Evolutionary conservation across 768 basidiomycete species (phyloP).

Genomic region (Suillus occidentalis): DNA sequence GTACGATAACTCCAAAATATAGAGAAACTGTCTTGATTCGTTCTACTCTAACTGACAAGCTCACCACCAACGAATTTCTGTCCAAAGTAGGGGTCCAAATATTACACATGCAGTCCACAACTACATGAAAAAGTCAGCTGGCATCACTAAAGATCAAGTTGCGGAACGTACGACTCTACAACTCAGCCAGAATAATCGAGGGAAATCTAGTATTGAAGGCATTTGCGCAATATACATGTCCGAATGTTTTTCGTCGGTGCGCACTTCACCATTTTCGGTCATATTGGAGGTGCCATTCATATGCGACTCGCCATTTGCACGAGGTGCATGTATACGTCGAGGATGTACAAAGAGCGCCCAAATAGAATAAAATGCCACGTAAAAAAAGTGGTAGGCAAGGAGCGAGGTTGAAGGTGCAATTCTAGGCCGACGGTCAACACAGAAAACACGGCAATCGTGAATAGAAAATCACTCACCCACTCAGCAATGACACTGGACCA

Average conservation of each 20-base stretch:
- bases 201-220: slow-evolving; percentile 65
- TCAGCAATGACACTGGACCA: slow-evolving; percentile 87
- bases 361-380: slow-evolving; percentile 85
- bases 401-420: slow-evolving; percentile 77
- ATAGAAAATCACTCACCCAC: slow-evolving; percentile 59
- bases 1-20: background rate
- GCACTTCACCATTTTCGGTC: background rate
- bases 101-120: slow-evolving; percentile 93
- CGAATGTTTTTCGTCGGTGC: background rate
- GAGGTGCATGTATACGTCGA: slow-evolving; percentile 32
- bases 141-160: background rate
- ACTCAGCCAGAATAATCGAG: slow-evolving; percentile 58
- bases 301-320: slow-evolving; percentile 16
- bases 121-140: slow-evolving; percentile 38
- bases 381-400: slow-evolving; percentile 90
- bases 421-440: slow-evolving; percentile 38
- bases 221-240: slow-evolving; percentile 40
- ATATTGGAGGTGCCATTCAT: background rate
- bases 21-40: background rate
- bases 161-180: slow-evolving; percentile 67
- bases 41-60: background rate
- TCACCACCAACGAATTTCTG: slow-evolving; percentile 78
- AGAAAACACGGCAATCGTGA: background rate
- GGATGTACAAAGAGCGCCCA: slow-evolving; percentile 83
- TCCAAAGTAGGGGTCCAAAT: slow-evolving; percentile 85